A percentile compares a stretch with the other conserved stretches of the same genome.
phyloP scores from a whole-genome alignment of 1,139 yeast species.

The Lodderomyces parapsilosis region DNA sequence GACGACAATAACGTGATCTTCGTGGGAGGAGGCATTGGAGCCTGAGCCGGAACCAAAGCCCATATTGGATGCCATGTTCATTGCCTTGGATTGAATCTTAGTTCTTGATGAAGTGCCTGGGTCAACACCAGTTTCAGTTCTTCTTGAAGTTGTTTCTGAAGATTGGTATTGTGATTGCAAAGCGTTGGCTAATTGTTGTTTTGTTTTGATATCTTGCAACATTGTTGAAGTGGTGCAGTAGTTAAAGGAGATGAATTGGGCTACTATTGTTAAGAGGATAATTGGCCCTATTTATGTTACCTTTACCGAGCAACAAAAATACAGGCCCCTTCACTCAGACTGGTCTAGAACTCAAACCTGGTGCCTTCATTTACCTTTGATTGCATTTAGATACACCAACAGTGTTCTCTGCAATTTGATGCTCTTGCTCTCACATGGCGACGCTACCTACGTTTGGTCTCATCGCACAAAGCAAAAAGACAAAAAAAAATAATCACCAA shows the following conservation, averaged over 20 bases:
- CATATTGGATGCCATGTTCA: constrained; percentile 1
- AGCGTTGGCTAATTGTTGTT: constrained; percentile 14
- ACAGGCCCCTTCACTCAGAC: too few species aligned
- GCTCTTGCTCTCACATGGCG: background rate
- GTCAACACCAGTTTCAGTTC: background rate
- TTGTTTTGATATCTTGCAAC: constrained; percentile 13
- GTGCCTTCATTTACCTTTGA: too few species aligned
- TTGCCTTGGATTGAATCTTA: constrained; percentile 1
- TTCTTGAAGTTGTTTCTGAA: background rate
- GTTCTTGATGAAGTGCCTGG: constrained; percentile 1
- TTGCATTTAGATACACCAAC: too few species aligned
- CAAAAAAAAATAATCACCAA: background rate
- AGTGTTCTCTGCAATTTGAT: background rate
- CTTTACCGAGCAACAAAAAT: too few species aligned
- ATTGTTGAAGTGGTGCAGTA: constrained; percentile 1
- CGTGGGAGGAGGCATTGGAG: background rate
- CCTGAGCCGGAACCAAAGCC: background rate
- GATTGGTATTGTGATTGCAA: constrained; percentile 7
- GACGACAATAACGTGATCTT: constrained; percentile 14
- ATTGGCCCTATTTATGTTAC: too few species aligned
- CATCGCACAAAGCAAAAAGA: constrained; percentile 1
- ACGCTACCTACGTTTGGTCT: background rate
- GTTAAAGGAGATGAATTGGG: background rate
- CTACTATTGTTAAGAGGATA: too few species aligned
- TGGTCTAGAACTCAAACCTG: too few species aligned